phyloP scores from a whole-genome alignment of 805 yeast genomes.

The Zygosaccharomyces pseudorouxii region DNA sequence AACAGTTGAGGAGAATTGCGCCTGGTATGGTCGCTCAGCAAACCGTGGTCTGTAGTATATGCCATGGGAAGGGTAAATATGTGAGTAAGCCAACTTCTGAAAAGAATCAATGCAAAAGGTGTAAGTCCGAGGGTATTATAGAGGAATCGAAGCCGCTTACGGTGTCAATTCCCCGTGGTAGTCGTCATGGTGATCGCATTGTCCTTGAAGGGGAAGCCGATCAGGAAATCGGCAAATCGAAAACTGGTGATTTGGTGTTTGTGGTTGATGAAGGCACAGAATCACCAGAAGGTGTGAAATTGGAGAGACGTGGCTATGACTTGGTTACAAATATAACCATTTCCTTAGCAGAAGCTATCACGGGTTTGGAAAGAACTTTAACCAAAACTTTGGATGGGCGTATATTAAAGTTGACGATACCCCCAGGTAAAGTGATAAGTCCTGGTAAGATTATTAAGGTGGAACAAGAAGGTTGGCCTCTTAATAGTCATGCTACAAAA shows the following conservation, averaged over 20 bases:
- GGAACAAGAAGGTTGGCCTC: conserved; percentile 81
- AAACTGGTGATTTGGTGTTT: conserved; percentile 74
- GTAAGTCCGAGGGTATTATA: conserved; percentile 58
- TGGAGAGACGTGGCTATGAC: conserved; percentile 59
- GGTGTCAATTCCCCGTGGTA: conserved; percentile 71
- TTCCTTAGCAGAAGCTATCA: conserved; percentile 74
- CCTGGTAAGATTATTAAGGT: conserved; percentile 69
- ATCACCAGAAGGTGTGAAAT: conserved; percentile 37
- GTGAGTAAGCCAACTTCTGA: conserved; percentile 21
- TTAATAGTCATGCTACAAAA: conserved; percentile 33
- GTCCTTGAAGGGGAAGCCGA: conserved; percentile 69
- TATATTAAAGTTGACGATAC: conserved; percentile 56
- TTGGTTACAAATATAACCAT: conserved; percentile 56
- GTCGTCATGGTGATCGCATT: conserved; percentile 56
- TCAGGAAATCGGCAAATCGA: conserved; percentile 57
- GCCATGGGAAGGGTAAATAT: conserved; percentile 66
- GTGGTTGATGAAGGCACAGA: conserved; percentile 46
- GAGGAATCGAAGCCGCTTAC: conserved; percentile 71
- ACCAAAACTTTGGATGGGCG: conserved; percentile 78
- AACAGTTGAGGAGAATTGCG: conserved; percentile 58
- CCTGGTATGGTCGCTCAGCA: conserved; percentile 72
- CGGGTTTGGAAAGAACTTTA: conserved; percentile 68
- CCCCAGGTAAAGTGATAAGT: conserved; percentile 73
- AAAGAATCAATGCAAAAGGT: conserved; percentile 73
- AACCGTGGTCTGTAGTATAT: conserved; percentile 55